These are phyloP conservation scores for Phyllosticta ampelicida DNA, from an alignment of 2,329 filamentous ascomycete genomes.

Conservation along the genomic window DNA sequence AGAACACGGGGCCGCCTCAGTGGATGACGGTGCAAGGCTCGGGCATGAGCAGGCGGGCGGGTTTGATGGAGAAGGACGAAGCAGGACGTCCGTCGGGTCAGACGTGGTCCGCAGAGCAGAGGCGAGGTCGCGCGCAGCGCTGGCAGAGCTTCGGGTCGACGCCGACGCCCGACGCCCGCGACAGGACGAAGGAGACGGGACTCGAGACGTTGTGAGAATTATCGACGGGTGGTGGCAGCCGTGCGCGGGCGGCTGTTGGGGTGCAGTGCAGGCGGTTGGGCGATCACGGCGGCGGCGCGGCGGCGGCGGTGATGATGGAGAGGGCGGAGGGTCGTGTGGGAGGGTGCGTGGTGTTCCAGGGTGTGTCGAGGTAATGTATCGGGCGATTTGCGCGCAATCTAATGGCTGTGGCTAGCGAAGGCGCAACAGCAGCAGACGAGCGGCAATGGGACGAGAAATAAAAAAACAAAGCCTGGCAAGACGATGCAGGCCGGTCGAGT, in stretches of 20 bases:
- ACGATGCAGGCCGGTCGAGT: not conserved
- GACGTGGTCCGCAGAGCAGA: not conserved
- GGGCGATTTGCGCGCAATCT: slow-evolving; percentile 10
- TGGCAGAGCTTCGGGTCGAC: slow-evolving; percentile 2
- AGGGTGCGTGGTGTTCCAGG: not conserved
- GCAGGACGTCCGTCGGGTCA: slow-evolving; percentile 1
- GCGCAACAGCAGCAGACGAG: not conserved
- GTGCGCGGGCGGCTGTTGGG: not conserved
- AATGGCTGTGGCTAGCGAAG: slow-evolving; percentile 11
- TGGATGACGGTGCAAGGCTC: slow-evolving; percentile 2
- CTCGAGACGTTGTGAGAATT: not conserved
- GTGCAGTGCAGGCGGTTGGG: not conserved
- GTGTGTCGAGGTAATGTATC: slow-evolving; percentile 10
- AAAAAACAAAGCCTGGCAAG: not conserved
- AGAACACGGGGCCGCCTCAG: slow-evolving; percentile 7
- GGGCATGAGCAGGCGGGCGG: slow-evolving; percentile 9
- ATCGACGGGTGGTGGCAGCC: slow-evolving; percentile 1
- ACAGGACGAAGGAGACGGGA: not conserved
- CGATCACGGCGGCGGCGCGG: slow-evolving; percentile 15
- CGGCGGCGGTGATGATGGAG: slow-evolving; percentile 13
- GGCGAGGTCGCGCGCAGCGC: slow-evolving; percentile 7
- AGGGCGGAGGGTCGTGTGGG: slow-evolving; percentile 3
- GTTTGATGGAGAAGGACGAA: not conserved
- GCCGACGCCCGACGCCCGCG: slow-evolving; percentile 1
- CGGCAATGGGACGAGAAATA: slow-evolving; percentile 4